phyloP scores from a whole-genome alignment of 2,329 filamentous ascomycete species.

The Exophiala aquamarina region DNA sequence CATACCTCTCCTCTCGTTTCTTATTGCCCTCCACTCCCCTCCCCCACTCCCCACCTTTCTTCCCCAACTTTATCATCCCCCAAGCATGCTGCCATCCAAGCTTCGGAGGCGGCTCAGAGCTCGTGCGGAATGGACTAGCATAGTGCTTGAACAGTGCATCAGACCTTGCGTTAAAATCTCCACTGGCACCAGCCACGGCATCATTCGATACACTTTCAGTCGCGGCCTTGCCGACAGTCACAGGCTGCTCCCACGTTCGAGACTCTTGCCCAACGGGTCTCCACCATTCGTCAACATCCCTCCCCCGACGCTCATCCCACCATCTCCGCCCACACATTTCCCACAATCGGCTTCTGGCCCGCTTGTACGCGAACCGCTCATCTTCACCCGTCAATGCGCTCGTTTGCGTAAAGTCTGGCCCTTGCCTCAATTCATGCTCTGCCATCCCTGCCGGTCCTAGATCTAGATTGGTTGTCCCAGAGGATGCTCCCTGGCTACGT shows the following conservation, averaged over 20 bases:
- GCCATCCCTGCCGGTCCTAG: slow-evolving; percentile 13
- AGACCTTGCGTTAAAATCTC: not conserved
- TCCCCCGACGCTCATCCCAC: slow-evolving; percentile 57
- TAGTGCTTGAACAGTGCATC: slow-evolving; percentile 43
- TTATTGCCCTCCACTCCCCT: slow-evolving; percentile 46
- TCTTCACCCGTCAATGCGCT: slow-evolving; percentile 75
- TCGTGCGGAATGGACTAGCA: slow-evolving; percentile 47
- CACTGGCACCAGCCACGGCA: not conserved
- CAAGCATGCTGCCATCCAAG: slow-evolving; percentile 55
- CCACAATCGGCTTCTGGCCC: slow-evolving; percentile 75
- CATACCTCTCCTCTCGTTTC: not conserved
- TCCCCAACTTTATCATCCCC: slow-evolving; percentile 55
- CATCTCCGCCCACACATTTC: slow-evolving; percentile 74
- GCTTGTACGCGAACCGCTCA: slow-evolving; percentile 77
- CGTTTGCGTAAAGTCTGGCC: slow-evolving; percentile 65
- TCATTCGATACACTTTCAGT: not conserved
- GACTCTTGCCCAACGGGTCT: slow-evolving; percentile 63
- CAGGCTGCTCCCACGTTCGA: slow-evolving; percentile 60
- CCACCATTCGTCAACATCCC: slow-evolving; percentile 63
- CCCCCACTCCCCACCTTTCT: slow-evolving; percentile 54
- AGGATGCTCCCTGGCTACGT: slow-evolving; percentile 25
- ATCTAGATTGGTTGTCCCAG: slow-evolving; percentile 20
- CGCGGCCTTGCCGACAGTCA: not conserved
- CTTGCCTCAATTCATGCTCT: slow-evolving; percentile 13
- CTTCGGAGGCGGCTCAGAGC: slow-evolving; percentile 48